Evolutionary conservation across 257 asterid genomes (phyloP), one percentile per base, ranked within the genome.

Genomic region (Rubia yunnanensis): DNA sequence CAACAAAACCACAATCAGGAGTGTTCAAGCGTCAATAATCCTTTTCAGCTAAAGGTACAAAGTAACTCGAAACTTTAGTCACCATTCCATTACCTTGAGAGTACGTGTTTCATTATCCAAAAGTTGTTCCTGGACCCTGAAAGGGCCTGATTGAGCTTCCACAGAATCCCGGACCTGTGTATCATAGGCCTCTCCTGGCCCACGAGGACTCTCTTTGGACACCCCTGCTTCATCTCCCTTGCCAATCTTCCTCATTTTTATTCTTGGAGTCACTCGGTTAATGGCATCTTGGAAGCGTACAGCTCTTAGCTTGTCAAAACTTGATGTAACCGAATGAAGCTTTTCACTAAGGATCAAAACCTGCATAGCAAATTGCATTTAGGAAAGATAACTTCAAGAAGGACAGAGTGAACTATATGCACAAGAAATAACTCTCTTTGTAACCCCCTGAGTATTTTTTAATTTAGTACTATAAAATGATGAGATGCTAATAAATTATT

Each of bases 221-320:
- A 71, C 69, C 69, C 75, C 86, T 50, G 79, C 32, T 67, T 65
- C 65, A 69, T 68, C 67, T 69, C 71, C 66, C 26, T 69, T 70
- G 62, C 53, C 70, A 53, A 73, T 57, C 63, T 7, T 77, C 74
- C 80, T 88, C 59, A 26, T 78, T 65, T 88, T 94, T 85, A 85
- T 84, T 85, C 94, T 78, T 74, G 96, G 96, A 46, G 89, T 70
- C 52, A 78, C 92, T 62, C 95, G 81, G 78, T 88, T 90, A 65
- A 94, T 85, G 48, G 91, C 92, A 63, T 94, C 95, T 81, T 85
- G 99, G 84, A 88, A 94, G 44, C 94, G 95, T 66, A 90, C n/a
- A 61, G 97, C 99, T 79, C 97, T 84, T 66, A 94, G 87, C 77
- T 80, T 85, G 77, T 94, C 99, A 73, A 90, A 94, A 72, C 81